phyloP scores from a whole-genome alignment of 495 filamentous ascomycete species.

The Pseudomonodictys pantanalensis region DNA sequence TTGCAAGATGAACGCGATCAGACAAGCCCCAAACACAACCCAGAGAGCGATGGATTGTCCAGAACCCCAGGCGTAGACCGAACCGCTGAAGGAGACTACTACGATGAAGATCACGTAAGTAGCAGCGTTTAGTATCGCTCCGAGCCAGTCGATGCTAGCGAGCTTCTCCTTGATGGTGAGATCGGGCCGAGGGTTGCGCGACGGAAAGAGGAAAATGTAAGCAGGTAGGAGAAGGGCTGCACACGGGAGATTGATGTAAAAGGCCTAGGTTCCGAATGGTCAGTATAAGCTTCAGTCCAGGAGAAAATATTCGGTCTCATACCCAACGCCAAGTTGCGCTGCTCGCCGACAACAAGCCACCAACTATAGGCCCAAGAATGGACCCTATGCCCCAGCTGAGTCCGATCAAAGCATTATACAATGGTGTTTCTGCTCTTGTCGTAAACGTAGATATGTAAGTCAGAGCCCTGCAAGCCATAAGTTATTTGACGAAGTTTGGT shows the following conservation, averaged over 20 bases:
- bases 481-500: not conserved
- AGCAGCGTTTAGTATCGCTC: conserved; percentile 3
- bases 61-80: conserved; percentile 51
- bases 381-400: conserved; percentile 5
- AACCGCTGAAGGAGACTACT: conserved; percentile 50
- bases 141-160: conserved; percentile 8
- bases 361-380: conserved; percentile 22
- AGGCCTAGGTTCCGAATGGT: not conserved
- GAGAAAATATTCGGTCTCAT: conserved; percentile 10
- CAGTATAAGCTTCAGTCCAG: not conserved
- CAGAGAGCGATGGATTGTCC: conserved; percentile 55
- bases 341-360: conserved; percentile 18
- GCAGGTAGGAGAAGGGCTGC: conserved; percentile 1
- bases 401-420: conserved; percentile 12
- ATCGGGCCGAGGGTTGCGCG: not conserved
- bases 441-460: not conserved
- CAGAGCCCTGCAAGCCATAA: not conserved
- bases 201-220: conserved; percentile 15
- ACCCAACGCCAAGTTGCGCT: conserved; percentile 26
- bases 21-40: conserved; percentile 52
- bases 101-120: not conserved
- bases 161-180: not conserved
- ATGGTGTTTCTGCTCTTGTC: not conserved
- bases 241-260: not conserved
- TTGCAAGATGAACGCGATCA: conserved; percentile 50